phyloP scores from a whole-genome alignment of 345 rosid species.

The Aurinia saxatilis region DNA sequence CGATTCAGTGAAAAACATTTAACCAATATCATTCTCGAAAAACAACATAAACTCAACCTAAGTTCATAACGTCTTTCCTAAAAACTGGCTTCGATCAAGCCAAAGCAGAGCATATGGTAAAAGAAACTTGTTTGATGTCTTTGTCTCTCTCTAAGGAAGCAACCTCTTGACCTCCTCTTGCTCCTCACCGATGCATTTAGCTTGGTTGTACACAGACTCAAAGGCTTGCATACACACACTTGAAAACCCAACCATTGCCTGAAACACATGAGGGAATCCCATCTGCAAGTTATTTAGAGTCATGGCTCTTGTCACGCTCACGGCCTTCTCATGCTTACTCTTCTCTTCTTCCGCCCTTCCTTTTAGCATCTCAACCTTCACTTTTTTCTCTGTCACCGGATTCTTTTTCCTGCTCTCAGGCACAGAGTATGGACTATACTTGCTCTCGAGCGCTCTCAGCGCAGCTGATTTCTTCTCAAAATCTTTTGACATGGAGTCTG shows the following conservation, averaged over 20 bases:
- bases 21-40: slow-evolving; percentile 2
- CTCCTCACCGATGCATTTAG: slow-evolving; percentile 41
- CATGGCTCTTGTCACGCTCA: slow-evolving; percentile 71
- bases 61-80: slow-evolving; percentile 12
- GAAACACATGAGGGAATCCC: slow-evolving; percentile 89
- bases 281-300: slow-evolving; percentile 83
- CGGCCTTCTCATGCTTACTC: slow-evolving; percentile 64
- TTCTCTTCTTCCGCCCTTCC: slow-evolving; percentile 83
- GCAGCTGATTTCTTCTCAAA: slow-evolving; percentile 64
- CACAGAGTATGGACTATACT: slow-evolving; percentile 56
- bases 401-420: slow-evolving; percentile 47
- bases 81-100: slow-evolving; percentile 1
- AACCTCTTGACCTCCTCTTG: slow-evolving; percentile 29
- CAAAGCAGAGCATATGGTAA: background rate
- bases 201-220: slow-evolving; percentile 75
- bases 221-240: slow-evolving; percentile 87
- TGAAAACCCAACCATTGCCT: slow-evolving; percentile 87
- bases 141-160: slow-evolving; percentile 13
- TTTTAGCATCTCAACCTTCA: slow-evolving; percentile 51
- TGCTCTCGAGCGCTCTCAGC: slow-evolving; percentile 66
- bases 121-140: background rate
- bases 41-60: slow-evolving; percentile 20
- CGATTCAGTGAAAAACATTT: background rate
- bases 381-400: slow-evolving; percentile 61
- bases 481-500: slow-evolving; percentile 45